These are phyloP conservation scores for Pseudocohnilembus persalinus DNA, from an alignment of 169 alveolate species.

Conservation along the genomic window DNA sequence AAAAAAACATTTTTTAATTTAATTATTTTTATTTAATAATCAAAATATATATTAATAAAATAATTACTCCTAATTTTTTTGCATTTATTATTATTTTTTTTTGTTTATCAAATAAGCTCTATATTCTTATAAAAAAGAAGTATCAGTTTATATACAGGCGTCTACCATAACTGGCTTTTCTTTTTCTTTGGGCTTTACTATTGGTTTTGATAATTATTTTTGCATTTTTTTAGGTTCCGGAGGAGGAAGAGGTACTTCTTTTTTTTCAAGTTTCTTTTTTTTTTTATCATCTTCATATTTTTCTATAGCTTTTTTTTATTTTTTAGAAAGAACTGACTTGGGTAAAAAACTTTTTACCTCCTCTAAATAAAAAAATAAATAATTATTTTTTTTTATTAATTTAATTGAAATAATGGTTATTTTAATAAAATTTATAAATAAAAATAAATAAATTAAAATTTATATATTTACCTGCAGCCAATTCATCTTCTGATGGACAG, in stretches of 20 bases:
- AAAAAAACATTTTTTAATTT: too few relatives aligned
- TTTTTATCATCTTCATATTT: conserved; percentile 8
- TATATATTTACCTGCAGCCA: conserved; percentile 1
- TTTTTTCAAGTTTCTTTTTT: conserved; percentile 11
- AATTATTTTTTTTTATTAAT: too few relatives aligned
- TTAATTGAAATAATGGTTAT: too few relatives aligned
- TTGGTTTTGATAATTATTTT: not conserved
- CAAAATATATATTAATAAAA: too few relatives aligned
- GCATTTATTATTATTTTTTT: not conserved
- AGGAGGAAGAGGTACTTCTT: not conserved
- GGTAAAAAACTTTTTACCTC: conserved; percentile 2
- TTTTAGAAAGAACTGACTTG: conserved; percentile 7
- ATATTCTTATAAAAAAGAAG: not conserved
- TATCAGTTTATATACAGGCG: not conserved
- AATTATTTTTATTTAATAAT: too few relatives aligned
- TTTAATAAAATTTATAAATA: too few relatives aligned
- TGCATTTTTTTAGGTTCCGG: not conserved
- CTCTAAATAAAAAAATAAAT: not conserved
- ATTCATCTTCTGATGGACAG: conserved; percentile 20
- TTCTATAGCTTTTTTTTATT: conserved; percentile 8
- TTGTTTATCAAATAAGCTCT: not conserved
- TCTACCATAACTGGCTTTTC: not conserved
- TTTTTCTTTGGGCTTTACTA: not conserved
- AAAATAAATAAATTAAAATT: too few relatives aligned
- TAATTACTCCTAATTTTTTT: not conserved